These are phyloP conservation scores for Skeletonema costatum DNA, from an alignment of 108 stramenopile species.

Conservation along the genomic window DNA sequence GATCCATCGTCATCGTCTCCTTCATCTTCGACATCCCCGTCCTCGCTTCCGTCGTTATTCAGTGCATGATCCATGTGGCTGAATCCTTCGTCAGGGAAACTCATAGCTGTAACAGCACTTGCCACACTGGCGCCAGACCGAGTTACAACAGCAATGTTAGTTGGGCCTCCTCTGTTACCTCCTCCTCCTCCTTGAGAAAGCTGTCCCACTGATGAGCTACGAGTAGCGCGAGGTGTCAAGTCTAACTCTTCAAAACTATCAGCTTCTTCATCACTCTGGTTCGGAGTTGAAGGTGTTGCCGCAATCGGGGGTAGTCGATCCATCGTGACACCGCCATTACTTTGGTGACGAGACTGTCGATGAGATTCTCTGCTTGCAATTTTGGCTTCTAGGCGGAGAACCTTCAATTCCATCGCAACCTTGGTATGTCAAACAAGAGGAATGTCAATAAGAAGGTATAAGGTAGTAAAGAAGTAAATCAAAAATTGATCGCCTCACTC, in stretches of 20 bases:
- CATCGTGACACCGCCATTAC: conserved; percentile 14
- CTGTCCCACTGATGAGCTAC: conserved; percentile 13
- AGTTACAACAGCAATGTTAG: conserved; percentile 52
- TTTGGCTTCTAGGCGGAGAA: conserved; percentile 57
- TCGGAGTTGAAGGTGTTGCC: conserved; percentile 40
- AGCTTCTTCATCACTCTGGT: conserved; percentile 39
- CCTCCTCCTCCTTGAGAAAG: conserved; percentile 23
- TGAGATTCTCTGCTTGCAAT: conserved; percentile 40
- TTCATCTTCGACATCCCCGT: conserved; percentile 52
- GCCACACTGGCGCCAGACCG: conserved; percentile 58
- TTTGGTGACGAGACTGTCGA: conserved; percentile 42
- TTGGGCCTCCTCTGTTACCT: conserved; percentile 35
- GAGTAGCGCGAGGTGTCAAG: conserved; percentile 41
- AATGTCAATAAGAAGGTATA: neutral
- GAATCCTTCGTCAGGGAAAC: conserved; percentile 49
- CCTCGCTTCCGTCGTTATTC: conserved; percentile 41
- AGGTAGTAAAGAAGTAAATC: neutral
- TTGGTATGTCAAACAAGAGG: neutral
- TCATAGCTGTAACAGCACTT: conserved; percentile 57
- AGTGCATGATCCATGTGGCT: conserved; percentile 23
- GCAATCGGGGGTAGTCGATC: conserved; percentile 49
- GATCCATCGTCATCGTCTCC: conserved; percentile 39
- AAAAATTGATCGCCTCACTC: neutral
- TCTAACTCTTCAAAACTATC: conserved; percentile 48
- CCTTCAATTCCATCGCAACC: conserved; percentile 61